Base-by-base conservation (phyloP, 2,329 filamentous ascomycete genomes). In the Rhynchosporium secalis region DNA sequence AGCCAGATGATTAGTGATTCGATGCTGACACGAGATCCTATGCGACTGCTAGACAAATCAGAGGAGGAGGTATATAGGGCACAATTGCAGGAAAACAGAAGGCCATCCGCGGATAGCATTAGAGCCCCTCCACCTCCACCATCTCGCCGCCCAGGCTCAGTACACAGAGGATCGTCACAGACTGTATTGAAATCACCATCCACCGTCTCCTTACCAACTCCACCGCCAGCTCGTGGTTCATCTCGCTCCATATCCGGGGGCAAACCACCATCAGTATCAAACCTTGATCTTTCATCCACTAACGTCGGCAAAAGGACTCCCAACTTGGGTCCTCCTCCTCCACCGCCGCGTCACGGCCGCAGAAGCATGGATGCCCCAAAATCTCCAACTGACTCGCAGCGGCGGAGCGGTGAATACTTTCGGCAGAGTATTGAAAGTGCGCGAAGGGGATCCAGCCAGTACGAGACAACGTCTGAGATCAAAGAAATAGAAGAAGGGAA, bases 281-380 rank as follows among this genome's bases (percentile, higher is more conserved):
- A 66, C 51, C 62, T 72, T 52, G 71, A 73, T 48, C 51, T 62
- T 28, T 63, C 64, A 20, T 48, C 64, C 8, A 28, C 60, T 15
- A 68, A 46, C 13, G 9, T 33, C 31, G 66, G 61, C 51, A 74
- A 72, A 61, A 66, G 72, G 41, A 45, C 64, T 7, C 71, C 70
- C 13, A 56, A 65, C n/a, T 63, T 69, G 38, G 67, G 65, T 13
- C 73, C 70, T 26, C 72, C 72, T 8, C 72, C 72, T 3, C 80
- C 80, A 47, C 76, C 79, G 33, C 76, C 79, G 47, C 76, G 75
- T 38, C 76, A 80, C 63, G 75, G 75, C 69, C 73, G 65, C 10
- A 64, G 57, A 38, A 70, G 71, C 41, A 69, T 64, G 55, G 71
- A 69, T 49, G 66, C 48, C 55, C 71, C 5, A 10, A 36, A 58